Conservation (phyloP, 495 filamentous ascomycete species). For the Neurospora tetrasperma region DNA sequence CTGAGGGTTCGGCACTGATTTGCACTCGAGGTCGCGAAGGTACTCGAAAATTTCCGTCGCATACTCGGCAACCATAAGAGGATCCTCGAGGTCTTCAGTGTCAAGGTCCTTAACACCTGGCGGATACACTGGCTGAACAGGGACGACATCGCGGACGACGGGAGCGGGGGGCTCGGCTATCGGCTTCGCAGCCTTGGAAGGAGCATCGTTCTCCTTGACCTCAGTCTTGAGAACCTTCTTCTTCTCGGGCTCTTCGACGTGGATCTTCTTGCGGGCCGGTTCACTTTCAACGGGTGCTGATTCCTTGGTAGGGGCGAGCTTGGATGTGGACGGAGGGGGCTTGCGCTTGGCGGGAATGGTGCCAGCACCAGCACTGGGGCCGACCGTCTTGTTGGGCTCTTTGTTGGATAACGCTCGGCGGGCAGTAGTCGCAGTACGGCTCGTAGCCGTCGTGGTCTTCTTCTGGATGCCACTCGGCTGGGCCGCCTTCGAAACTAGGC, state of each 20-base stretch:
- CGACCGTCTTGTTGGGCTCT: slow-evolving; percentile 57
- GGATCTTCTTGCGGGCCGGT: slow-evolving; percentile 40
- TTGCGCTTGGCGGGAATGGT: slow-evolving; percentile 53
- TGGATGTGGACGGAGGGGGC: slow-evolving; percentile 37
- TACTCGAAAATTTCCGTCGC: slow-evolving; percentile 97
- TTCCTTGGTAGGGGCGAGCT: slow-evolving; percentile 44
- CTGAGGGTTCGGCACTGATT: slow-evolving; percentile 76
- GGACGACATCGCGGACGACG: neutral
- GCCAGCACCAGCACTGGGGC: slow-evolving; percentile 62
- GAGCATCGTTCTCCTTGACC: slow-evolving; percentile 35
- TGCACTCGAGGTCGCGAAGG: slow-evolving; percentile 72
- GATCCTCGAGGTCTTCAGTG: slow-evolving; percentile 79
- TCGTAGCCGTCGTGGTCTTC: slow-evolving; percentile 50
- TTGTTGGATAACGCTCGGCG: slow-evolving; percentile 51
- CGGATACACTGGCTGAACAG: slow-evolving; percentile 29
- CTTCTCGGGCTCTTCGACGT: slow-evolving; percentile 26
- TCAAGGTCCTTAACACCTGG: slow-evolving; percentile 61
- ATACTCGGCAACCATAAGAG: slow-evolving; percentile 95
- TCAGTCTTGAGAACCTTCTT: slow-evolving; percentile 18
- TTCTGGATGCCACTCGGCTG: slow-evolving; percentile 73
- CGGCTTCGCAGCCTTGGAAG: slow-evolving; percentile 16
- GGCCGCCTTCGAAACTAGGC: slow-evolving; percentile 67
- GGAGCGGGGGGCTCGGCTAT: slow-evolving; percentile 18
- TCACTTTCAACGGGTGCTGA: slow-evolving; percentile 46
- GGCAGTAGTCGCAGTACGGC: neutral